phyloP scores from a whole-genome alignment of 2,329 filamentous ascomycete species.

The Mycosphaerella sp. region DNA sequence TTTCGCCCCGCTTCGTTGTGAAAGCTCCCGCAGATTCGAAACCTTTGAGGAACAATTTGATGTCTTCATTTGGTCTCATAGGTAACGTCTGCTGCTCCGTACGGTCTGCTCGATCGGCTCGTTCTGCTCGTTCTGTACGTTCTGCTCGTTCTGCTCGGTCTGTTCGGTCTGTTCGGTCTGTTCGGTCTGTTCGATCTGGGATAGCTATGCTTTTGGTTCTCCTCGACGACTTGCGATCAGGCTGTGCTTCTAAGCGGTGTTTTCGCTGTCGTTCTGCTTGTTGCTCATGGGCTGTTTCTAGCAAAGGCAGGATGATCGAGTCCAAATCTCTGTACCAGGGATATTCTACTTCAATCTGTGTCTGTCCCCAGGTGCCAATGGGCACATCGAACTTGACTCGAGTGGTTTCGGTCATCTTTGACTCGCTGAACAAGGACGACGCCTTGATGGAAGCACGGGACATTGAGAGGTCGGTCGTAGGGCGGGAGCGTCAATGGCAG shows the following conservation, averaged over 20 bases:
- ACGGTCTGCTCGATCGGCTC: neutral
- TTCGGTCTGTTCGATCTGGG: neutral
- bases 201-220: neutral
- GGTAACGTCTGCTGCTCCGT: slow-evolving; percentile 1
- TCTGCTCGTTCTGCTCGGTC: too few species aligned
- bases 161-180: neutral
- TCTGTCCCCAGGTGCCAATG: slow-evolving; percentile 14
- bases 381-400: slow-evolving; percentile 15
- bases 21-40: slow-evolving; percentile 11
- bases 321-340: slow-evolving; percentile 16
- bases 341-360: slow-evolving; percentile 15
- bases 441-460: slow-evolving; percentile 5
- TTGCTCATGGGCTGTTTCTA: slow-evolving; percentile 12
- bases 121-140: neutral
- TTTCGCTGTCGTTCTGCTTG: slow-evolving; percentile 14
- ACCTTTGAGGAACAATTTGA: slow-evolving; percentile 13
- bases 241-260: slow-evolving; percentile 3
- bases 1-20: slow-evolving; percentile 12
- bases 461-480: neutral
- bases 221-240: slow-evolving; percentile 6
- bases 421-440: slow-evolving; percentile 7
- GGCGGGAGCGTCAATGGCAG: neutral
- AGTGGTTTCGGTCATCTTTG: slow-evolving; percentile 9
- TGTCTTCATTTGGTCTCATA: slow-evolving; percentile 12
- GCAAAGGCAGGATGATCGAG: slow-evolving; percentile 13